phyloP scores from a whole-genome alignment of 2,329 filamentous ascomycete species.

The Trichoderma atrobrunneum region DNA sequence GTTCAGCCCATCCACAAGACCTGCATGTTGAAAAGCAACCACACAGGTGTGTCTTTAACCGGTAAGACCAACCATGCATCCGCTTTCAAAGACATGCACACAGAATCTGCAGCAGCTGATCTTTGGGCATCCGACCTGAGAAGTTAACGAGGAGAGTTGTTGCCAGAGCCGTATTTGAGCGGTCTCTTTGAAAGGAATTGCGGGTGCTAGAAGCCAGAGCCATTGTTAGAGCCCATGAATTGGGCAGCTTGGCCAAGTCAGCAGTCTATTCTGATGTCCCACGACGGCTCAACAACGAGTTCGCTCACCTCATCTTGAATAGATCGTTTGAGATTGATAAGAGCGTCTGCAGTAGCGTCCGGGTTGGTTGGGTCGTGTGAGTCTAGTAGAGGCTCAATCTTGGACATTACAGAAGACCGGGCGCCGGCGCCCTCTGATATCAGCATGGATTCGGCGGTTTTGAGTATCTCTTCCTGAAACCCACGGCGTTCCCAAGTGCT shows the following conservation, averaged over 20 bases:
- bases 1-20: neutral
- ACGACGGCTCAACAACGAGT: no score
- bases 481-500: slow-evolving; percentile 28
- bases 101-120: slow-evolving; percentile 27
- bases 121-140: slow-evolving; percentile 27
- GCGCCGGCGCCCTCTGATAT: slow-evolving; percentile 19
- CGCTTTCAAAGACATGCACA: slow-evolving; percentile 26
- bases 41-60: neutral
- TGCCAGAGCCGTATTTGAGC: slow-evolving; percentile 28
- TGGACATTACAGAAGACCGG: slow-evolving; percentile 17
- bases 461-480: slow-evolving; percentile 30
- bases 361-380: slow-evolving; percentile 18
- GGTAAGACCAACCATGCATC: neutral
- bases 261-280: neutral
- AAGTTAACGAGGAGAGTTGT: slow-evolving; percentile 28
- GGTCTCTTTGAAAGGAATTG: slow-evolving; percentile 23
- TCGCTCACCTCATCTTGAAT: slow-evolving; percentile 27
- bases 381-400: slow-evolving; percentile 22
- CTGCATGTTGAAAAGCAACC: neutral
- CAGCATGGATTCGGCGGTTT: slow-evolving; percentile 25
- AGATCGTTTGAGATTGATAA: slow-evolving; percentile 24
- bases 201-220: slow-evolving; percentile 24
- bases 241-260: slow-evolving; percentile 23
- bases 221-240: slow-evolving; percentile 29
- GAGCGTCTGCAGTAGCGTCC: slow-evolving; percentile 11